Evolutionary conservation across 108 stramenopile genomes (phyloP).

Genomic region (Asterionellopsis glacialis): DNA sequence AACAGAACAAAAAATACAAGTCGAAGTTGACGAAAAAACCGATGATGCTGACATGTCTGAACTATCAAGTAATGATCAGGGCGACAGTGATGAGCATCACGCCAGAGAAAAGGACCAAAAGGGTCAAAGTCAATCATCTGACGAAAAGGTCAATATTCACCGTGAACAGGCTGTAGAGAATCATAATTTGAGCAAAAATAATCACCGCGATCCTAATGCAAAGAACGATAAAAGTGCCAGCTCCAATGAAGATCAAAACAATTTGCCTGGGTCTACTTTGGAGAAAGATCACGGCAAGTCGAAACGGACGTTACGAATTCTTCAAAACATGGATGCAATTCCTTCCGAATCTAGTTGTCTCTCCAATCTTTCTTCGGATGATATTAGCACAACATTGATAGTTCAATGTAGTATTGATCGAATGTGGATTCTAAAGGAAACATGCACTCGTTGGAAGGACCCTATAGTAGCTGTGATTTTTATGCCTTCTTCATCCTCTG

Average conservation of each 20-base stretch:
- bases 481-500: constrained; percentile 13
- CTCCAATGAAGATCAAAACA: not conserved
- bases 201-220: not conserved
- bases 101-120: too few relatives aligned
- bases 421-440: constrained; percentile 66
- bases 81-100: too few relatives aligned
- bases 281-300: not conserved
- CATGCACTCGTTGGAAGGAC: constrained; percentile 64
- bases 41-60: too few relatives aligned
- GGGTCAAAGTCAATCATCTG: too few relatives aligned
- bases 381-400: constrained; percentile 39
- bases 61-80: too few relatives aligned
- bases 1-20: not conserved
- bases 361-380: not conserved
- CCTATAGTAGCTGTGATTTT: constrained; percentile 73
- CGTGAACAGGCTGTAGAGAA: not conserved
- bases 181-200: not conserved
- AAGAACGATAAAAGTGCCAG: not conserved
- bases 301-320: constrained; percentile 7
- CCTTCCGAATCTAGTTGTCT: constrained; percentile 10
- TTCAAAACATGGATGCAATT: constrained; percentile 12
- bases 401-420: constrained; percentile 68
- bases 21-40: too few relatives aligned
- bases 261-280: not conserved
- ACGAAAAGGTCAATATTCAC: too few relatives aligned